Percentiles rank a stretch among this genome's conserved stretches.
These are phyloP conservation scores for Hypoxylon sp. DNA, from an alignment of 2,329 filamentous ascomycete species.

Conservation along the genomic window DNA sequence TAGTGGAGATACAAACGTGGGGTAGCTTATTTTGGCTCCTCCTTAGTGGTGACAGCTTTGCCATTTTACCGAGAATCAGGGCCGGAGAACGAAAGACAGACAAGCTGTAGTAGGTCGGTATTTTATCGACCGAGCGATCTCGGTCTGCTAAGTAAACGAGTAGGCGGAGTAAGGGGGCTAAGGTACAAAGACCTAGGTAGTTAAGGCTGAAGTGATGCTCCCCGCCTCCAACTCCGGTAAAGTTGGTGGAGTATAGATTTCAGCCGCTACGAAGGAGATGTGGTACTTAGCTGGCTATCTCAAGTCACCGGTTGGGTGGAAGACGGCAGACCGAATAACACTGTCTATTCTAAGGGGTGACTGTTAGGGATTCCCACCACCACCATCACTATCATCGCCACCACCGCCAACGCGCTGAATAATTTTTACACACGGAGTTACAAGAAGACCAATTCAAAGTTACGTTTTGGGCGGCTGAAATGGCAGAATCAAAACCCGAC, in stretches of 20 bases:
- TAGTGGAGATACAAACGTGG: conserved; percentile 36
- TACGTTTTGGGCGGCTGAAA: conserved; percentile 18
- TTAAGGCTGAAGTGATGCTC: conserved; percentile 29
- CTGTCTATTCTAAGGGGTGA: conserved; percentile 10
- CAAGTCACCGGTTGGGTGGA: conserved; percentile 19
- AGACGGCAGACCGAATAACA: conserved; percentile 11
- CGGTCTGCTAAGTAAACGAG: conserved; percentile 19
- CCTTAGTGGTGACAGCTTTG: conserved; percentile 31
- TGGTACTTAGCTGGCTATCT: conserved; percentile 7
- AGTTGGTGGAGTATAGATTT: conserved; percentile 33
- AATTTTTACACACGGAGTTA: neutral
- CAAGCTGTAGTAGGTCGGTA: conserved; percentile 14
- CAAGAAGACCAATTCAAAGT: neutral
- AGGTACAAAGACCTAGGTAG: conserved; percentile 10
- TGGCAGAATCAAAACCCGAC: conserved; percentile 53
- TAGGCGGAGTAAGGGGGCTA: conserved; percentile 9
- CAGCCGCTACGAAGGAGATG: conserved; percentile 27
- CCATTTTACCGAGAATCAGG: conserved; percentile 38
- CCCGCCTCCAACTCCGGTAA: conserved; percentile 36
- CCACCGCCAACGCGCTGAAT: neutral
- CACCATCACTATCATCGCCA: too few species aligned
- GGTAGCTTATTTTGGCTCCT: conserved; percentile 34
- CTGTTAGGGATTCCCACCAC: neutral
- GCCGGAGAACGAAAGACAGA: conserved; percentile 8
- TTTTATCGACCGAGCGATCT: conserved; percentile 30